Evolutionary conservation across 441 rosid genomes (phyloP).

Genomic region (Capsella rubella): DNA sequence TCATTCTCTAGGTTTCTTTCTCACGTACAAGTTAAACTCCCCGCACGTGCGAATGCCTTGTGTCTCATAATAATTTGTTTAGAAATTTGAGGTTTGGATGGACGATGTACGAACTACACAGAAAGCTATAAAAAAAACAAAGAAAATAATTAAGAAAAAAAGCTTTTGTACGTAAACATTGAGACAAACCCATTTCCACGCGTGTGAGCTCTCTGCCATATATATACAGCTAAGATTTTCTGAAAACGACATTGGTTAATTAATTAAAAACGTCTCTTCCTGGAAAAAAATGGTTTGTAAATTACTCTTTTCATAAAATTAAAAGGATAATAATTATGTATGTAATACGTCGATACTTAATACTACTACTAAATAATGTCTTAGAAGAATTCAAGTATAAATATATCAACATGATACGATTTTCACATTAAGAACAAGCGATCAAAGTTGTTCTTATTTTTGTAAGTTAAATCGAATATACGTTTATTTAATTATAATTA

Average conservation of each 20-base stretch:
- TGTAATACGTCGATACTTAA: too few species aligned
- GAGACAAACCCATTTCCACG: conserved; percentile 40
- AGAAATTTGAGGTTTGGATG: conserved; percentile 13
- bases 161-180: conserved; percentile 27
- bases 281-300: background rate
- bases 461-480: background rate
- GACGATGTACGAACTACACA: conserved; percentile 37
- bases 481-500: background rate
- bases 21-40: conserved; percentile 20
- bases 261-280: background rate
- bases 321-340: background rate
- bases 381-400: too few species aligned
- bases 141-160: conserved; percentile 3
- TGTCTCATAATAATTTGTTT: background rate
- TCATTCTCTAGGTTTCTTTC: conserved; percentile 32
- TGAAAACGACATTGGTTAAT: conserved; percentile 35
- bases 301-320: background rate
- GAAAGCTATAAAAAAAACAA: conserved; percentile 22
- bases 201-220: conserved; percentile 42
- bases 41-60: conserved; percentile 36
- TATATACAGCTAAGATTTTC: conserved; percentile 37
- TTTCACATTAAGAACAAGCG: background rate
- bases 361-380: too few species aligned
- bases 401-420: background rate
- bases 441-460: conserved; percentile 16